Percentiles rank a stretch among this genome's conserved stretches.
phyloP scores from a whole-genome alignment of 371 early-diverging fungal genomes.

The Mortierella sp. region DNA sequence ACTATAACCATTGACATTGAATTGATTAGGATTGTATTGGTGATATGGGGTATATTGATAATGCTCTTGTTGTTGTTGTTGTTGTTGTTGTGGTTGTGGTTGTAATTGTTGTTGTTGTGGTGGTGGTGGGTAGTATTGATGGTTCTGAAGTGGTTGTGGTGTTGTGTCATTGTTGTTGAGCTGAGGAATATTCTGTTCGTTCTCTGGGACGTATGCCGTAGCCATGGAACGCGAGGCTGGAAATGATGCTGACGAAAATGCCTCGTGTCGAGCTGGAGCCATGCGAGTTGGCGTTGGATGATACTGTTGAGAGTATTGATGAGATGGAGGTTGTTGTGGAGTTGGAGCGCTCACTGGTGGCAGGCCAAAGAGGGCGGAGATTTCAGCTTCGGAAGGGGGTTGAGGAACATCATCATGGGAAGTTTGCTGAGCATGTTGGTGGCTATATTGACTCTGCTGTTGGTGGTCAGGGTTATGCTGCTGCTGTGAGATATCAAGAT shows the following conservation, averaged over 20 bases:
- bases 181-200: neutral
- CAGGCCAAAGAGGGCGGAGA: conserved; percentile 46
- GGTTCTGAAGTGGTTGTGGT: neutral
- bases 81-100: neutral
- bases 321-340: conserved; percentile 9
- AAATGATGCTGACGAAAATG: neutral
- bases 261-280: conserved; percentile 7
- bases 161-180: neutral
- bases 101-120: conserved; percentile 3
- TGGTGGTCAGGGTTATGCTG: neutral
- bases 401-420: neutral
- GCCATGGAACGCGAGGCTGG: neutral
- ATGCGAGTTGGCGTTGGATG: conserved; percentile 16
- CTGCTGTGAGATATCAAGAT: conserved; percentile 9
- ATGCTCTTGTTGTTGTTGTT: conserved; percentile 16
- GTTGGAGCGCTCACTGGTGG: conserved; percentile 4
- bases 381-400: conserved; percentile 43
- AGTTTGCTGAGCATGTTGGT: neutral
- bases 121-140: neutral
- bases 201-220: conserved; percentile 1
- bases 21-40: conserved; percentile 18
- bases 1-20: conserved; percentile 18
- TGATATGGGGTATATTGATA: conserved; percentile 21
- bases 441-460: neutral
- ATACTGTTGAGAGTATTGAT: conserved; percentile 10